Evolutionary conservation across 169 alveolate species (phyloP), one percentile per base, ranked within the genome.

Genomic region (Eimeria necatrix): DNA sequence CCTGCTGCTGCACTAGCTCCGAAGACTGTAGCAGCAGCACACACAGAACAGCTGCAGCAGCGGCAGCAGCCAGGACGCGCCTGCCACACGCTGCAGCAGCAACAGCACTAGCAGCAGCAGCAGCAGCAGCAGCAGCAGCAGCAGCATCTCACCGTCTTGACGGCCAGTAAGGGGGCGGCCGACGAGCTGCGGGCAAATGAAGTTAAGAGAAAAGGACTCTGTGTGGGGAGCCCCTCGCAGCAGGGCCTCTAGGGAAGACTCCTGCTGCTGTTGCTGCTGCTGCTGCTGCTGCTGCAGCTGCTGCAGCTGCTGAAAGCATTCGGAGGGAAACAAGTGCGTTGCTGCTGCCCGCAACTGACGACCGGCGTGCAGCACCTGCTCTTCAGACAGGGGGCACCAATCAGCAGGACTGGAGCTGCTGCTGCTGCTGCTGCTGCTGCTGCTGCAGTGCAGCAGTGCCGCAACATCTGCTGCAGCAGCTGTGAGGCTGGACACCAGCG

Each of bases 281-380:
- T 70, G 3, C 22, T 46, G 90, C 73, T 52, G 68, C 68, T 78
- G 88, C 70, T 78, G 88, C 90, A 51, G 90, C 90, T 81, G 64
- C 64, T 56, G 76, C 76, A 10, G 32, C 76, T 64, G 41, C 26
- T 64, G 92, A 16, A 84, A 84, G 60, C 70, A 84, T 51, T 53
- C 92, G 32, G 80, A 22, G 18, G 92, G 92, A 53, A 84, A 84
- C 59, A 84, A 60, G 4, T 84, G 80, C 46, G 60, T 41, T 20
- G 92, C 92, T 26, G 92, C 80, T 60, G 80, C 92, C 53, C 64
- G 80, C 92, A 84, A 78, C 80, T 84, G 78, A 1, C 22, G 92
- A 56, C 92, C 92, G 10, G 92, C 92, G 12, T 26, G 78, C 80
- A 84, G 64, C 74, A 84, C 61, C 92, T 84, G 92, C 64, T 84